Conservation (phyloP, 306 rosid species). For the Cicer arietinum region DNA sequence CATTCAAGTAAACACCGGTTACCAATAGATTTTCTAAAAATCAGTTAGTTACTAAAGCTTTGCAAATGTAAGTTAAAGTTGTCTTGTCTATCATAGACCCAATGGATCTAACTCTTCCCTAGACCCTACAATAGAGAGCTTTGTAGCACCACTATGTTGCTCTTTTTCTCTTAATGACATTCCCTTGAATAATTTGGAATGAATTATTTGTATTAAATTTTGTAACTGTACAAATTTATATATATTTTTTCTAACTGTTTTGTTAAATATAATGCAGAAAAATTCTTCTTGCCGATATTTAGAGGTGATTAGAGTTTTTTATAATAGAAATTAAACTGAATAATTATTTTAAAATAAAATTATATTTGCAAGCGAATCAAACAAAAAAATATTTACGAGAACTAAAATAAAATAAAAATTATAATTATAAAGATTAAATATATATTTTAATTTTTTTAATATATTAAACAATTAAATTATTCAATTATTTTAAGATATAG, state of each 20-base stretch:
- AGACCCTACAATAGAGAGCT: not conserved
- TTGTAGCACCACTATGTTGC: not conserved
- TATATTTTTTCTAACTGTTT: not conserved
- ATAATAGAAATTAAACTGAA: too few relatives aligned
- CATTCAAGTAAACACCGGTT: constrained; percentile 10
- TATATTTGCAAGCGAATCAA: too few relatives aligned
- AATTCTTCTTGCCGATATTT: too few relatives aligned
- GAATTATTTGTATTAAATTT: not conserved
- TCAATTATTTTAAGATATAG: too few relatives aligned
- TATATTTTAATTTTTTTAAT: too few relatives aligned
- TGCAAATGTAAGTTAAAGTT: constrained; percentile 4
- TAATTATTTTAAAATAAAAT: too few relatives aligned
- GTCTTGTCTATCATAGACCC: not conserved
- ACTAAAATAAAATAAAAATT: too few relatives aligned
- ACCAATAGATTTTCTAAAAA: constrained; percentile 3
- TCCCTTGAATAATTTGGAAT: not conserved
- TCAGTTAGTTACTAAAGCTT: not conserved
- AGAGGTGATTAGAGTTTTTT: too few relatives aligned
- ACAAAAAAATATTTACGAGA: too few relatives aligned
- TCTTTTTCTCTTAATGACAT: not conserved
- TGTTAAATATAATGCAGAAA: not conserved
- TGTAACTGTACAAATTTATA: not conserved
- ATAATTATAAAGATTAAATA: too few relatives aligned
- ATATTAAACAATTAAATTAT: too few relatives aligned
- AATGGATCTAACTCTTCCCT: not conserved